Evolutionary conservation across 306 rosid species (phyloP), one percentile per base, ranked within the genome.

Genomic region (Fragaria iinumae): DNA sequence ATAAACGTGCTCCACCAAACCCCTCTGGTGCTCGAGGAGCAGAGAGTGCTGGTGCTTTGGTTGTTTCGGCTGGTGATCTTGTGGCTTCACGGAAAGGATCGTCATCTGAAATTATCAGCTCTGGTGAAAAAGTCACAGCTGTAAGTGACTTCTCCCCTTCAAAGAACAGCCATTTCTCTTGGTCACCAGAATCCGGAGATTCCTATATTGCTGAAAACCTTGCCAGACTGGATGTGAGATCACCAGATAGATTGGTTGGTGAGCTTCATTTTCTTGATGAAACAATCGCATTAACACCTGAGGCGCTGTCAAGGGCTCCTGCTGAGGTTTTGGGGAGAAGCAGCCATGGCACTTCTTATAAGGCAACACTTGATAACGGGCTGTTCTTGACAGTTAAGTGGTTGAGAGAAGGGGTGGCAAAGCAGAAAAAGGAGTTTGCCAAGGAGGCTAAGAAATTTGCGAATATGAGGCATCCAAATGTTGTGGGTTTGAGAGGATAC

Each of bases 371-470:
- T 69, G 98, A 93, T 50, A 89, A 81, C 68, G 99, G 98, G 53
- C 34, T 86, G 75, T 84, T 93, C 74, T 76, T 96, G 84, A 93
- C 98, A 16, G 99, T 96, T 36, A 96, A 96, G 90, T 96, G 99
- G 99, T 78, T 96, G 88, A 88, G 94, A 67, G 99, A 96, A 93
- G 99, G 99, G 47, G 96, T 96, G 69, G 99, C 99, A 3, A 96
- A 93, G 80, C 98, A 88, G 86, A 93, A 97, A 75, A 96, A 93
- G 82, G 99, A 96, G 82, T 96, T 96, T 71, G 91, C 92, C 16
- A 96, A 91, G 89, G 99, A 96, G 89, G 97, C 93, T 20, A 91
- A 93, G 48, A 96, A 96, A 67, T 93, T 96, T 82, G 84, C 97
- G n/a, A 96, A 93, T 84, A 93, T 93, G 67, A 85, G 99, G 79